Evolutionary conservation across 805 yeast genomes (phyloP), one percentile per base, ranked within the genome.

Genomic region (Ogataea nonfermentans): DNA sequence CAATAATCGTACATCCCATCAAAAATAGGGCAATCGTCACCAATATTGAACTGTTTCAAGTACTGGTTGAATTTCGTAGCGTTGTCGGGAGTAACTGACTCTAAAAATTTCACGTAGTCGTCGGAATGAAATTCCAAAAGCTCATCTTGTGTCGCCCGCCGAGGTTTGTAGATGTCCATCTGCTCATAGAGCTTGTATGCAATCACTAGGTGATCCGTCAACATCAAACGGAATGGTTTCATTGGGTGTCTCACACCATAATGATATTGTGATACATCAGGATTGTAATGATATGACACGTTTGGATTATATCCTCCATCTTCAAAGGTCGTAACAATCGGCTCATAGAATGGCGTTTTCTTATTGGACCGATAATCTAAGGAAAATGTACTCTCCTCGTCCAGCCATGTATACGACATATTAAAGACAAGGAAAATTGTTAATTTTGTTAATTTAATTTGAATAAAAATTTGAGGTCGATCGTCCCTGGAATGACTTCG

Each of bases 201-300:
- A 24, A 83, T 76, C 37, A 91, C 91, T 46, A 91, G 67, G 59
- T 90, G 96, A 64, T 91, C 97, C 0, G 99, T 91, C 31, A 91
- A 73, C 90, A 89, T 83, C 46, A 93, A 69, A 49, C 99, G 69
- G 62, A 90, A 87, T 11, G 99, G 99, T 61, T 91, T 91, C 99
- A 91, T 91, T n/a, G 99, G 99, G 63, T 91, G 99, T 44, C 80
- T 76, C 1, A 86, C 84, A 12, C 99, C 99, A 61, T 86, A 90
- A 56, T 90, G 96, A 62, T 81, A 90, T 48, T 78, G 75, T 1
- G 86, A 73, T 0, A 82, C 95, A 37, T 81, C 78, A 17, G 89
- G 85, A 61, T 89, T 89, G 63, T 76, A 87, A 62, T 89, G 97
- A 64, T 89, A 89, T 7, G 95, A 86, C 1, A 89, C 96, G 55